These are phyloP conservation scores for Lasiosphaeria ovina DNA, from an alignment of 495 filamentous ascomycete genomes.

Conservation along the genomic window DNA sequence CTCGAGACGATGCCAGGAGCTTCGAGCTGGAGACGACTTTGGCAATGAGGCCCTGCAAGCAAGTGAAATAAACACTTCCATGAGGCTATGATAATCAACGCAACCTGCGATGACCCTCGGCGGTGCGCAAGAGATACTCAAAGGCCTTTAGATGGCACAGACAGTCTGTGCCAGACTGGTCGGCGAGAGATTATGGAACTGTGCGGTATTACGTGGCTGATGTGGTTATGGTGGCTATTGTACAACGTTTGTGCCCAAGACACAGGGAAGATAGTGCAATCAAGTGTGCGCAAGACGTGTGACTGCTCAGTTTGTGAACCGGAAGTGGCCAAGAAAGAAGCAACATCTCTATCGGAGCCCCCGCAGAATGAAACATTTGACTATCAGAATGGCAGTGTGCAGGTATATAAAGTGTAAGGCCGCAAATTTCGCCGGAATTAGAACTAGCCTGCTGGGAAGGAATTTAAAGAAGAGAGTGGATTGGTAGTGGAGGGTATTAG, in stretches of 20 bases:
- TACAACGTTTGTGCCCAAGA: slow-evolving; percentile 1
- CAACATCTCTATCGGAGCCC: no score
- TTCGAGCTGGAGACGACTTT: background rate
- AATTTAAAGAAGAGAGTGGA: no score
- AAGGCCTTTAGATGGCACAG: background rate
- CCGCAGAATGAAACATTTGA: no score
- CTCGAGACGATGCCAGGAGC: background rate
- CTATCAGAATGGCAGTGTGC: no score
- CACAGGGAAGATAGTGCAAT: background rate
- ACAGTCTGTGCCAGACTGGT: background rate
- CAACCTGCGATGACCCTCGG: background rate
- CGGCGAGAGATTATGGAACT: slow-evolving; percentile 2
- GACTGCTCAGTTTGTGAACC: background rate
- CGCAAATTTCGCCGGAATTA: no score
- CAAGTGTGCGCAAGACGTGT: slow-evolving; percentile 12
- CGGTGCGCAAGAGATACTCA: background rate
- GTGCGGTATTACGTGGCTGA: no score
- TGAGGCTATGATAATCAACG: background rate
- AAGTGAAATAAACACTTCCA: background rate
- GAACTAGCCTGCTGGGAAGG: no score
- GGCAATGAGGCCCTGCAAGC: background rate
- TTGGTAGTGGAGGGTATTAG: no score
- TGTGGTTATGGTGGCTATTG: background rate
- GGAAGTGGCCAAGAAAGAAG: no score
- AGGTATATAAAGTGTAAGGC: no score